Conservation (phyloP, 2,329 filamentous ascomycete species). For the Ceratocystis cacaofunesta region DNA sequence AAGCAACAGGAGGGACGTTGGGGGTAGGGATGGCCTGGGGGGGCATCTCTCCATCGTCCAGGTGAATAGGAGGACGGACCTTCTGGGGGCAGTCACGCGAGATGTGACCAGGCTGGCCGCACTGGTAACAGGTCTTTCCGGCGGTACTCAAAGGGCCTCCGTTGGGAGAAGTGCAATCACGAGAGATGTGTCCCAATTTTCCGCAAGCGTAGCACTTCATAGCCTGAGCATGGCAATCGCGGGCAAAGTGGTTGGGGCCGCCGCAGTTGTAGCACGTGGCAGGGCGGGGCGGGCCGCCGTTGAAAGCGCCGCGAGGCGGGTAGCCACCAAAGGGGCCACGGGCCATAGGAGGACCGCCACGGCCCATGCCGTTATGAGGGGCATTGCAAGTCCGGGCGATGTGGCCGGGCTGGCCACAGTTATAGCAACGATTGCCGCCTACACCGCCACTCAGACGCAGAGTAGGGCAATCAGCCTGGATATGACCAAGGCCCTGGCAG, state of each 20-base stretch:
- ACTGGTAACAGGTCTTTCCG: conserved; percentile 98
- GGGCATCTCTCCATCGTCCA: neutral
- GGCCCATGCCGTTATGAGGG: conserved; percentile 53
- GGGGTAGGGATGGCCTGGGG: neutral
- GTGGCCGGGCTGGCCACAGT: conserved; percentile 85
- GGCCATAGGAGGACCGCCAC: conserved; percentile 45
- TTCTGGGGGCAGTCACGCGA: conserved; percentile 84
- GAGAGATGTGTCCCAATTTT: conserved; percentile 84
- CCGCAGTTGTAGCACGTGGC: conserved; percentile 63
- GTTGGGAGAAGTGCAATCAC: conserved; percentile 91
- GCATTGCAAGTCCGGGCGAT: conserved; percentile 72
- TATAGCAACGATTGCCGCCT: conserved; percentile 84
- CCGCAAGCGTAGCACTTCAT: conserved; percentile 98
- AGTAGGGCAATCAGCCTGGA: conserved; percentile 97
- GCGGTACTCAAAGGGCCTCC: conserved; percentile 89
- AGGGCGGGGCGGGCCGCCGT: conserved; percentile 42
- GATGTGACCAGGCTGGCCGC: conserved; percentile 89
- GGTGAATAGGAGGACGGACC: conserved; percentile 25
- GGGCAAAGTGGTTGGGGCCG: conserved; percentile 92
- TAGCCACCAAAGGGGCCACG: conserved; percentile 56
- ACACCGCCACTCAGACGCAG: conserved; percentile 75
- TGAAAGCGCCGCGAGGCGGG: conserved; percentile 54
- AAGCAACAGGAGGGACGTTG: conserved; percentile 25
- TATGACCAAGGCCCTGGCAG: conserved; percentile 94
- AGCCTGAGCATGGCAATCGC: conserved; percentile 93